Percentiles rank a stretch among this genome's conserved stretches.
Conservation (phyloP, 108 stramenopile species). For the Hondaea fermentalgiana region DNA sequence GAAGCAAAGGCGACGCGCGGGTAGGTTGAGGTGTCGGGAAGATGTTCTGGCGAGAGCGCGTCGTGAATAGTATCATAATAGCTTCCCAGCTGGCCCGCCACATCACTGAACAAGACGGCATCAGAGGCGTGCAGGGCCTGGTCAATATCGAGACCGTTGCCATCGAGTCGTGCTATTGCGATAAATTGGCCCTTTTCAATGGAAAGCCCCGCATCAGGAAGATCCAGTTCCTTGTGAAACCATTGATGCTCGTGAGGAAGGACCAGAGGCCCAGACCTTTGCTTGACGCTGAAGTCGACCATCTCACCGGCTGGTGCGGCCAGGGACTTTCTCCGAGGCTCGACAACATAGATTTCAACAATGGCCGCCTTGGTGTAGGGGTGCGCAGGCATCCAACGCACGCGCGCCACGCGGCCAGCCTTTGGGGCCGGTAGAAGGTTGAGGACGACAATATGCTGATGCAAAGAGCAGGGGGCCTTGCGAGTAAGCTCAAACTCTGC, state of each 20-base stretch:
- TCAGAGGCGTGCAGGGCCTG: not conserved
- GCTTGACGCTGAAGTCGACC: not conserved
- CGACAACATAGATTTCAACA: not conserved
- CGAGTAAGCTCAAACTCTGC: not conserved
- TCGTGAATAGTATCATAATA: not conserved
- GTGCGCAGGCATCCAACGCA: conserved; percentile 9
- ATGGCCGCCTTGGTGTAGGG: not conserved
- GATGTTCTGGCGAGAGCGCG: not conserved
- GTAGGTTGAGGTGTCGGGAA: not conserved
- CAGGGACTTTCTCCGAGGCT: not conserved
- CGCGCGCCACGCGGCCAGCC: not conserved
- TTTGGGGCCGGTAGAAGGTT: not conserved
- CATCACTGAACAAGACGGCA: not conserved
- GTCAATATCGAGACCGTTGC: not conserved
- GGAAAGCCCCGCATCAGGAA: not conserved
- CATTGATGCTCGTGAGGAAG: not conserved
- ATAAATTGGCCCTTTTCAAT: not conserved
- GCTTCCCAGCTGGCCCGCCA: not conserved
- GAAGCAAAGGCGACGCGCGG: not conserved
- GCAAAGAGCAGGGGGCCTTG: not conserved
- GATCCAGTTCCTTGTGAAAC: not conserved
- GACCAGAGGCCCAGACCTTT: not conserved
- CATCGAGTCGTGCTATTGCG: not conserved
- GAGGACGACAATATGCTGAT: not conserved
- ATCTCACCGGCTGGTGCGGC: not conserved